These are phyloP conservation scores for Penicillium sp. DNA, from an alignment of 2,329 filamentous ascomycete species.

Conservation along the genomic window DNA sequence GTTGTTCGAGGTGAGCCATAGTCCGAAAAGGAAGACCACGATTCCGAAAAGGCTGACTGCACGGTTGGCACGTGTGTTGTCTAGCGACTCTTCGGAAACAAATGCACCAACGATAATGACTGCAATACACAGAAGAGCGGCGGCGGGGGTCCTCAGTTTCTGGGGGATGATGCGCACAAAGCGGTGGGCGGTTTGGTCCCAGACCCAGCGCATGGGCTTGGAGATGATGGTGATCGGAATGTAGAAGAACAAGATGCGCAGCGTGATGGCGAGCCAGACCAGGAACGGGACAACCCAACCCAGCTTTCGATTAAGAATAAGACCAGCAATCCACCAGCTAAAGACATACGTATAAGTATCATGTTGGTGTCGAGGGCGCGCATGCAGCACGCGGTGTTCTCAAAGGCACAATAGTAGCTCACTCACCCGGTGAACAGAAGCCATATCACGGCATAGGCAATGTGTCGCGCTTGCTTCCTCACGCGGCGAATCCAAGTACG, in stretches of 20 bases:
- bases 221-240: conserved; percentile 65
- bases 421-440: conserved; percentile 54
- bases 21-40: conserved; percentile 61
- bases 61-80: conserved; percentile 77
- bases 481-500: conserved; percentile 28
- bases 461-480: conserved; percentile 29
- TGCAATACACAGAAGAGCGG: conserved; percentile 60
- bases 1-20: conserved; percentile 70
- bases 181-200: conserved; percentile 61
- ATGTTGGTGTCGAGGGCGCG: conserved; percentile 1
- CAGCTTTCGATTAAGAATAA: conserved; percentile 68
- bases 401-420: neutral
- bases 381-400: neutral
- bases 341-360: conserved; percentile 15
- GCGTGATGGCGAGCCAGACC: conserved; percentile 68
- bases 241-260: conserved; percentile 72
- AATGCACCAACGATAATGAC: conserved; percentile 78
- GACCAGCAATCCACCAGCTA: conserved; percentile 72
- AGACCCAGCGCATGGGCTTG: conserved; percentile 62
- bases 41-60: conserved; percentile 78
- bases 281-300: conserved; percentile 85
- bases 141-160: conserved; percentile 60
- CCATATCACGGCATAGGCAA: conserved; percentile 49
- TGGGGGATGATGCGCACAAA: conserved; percentile 62
- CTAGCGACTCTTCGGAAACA: conserved; percentile 62